Evolutionary conservation across 2,329 filamentous ascomycete species (phyloP), one percentile per base, ranked within the genome.

Genomic region (Chrysoporthe deuterocubensis): DNA sequence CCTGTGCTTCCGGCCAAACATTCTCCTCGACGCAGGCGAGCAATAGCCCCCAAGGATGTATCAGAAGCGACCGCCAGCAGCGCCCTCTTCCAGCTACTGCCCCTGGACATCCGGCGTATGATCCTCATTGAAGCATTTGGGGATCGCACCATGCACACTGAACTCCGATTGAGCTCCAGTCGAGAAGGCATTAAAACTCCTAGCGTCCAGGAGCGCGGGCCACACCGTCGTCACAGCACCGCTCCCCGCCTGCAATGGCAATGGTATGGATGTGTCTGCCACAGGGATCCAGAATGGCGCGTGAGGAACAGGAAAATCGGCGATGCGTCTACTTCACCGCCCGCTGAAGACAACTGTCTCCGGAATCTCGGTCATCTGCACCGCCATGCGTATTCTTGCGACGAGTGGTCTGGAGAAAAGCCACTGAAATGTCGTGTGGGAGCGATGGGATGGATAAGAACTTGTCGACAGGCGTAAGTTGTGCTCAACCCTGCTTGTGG

Each of bases 261-360:
- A n/a, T 67, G 61, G 54, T 67, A 67, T 18, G 62, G 65, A 34
- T 67, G 65, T 48, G 60, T 67, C 1, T 67, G 65, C 14, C 60
- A 59, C 21, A 52, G 65, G 42, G 52, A 67, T 7, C 65, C 65
- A 8, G 60, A 59, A 18, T 43, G 52, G 34, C 46, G 56, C 18
- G 43, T 64, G 44, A 48, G 56, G 54, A 26, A 57, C 16, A 44
- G 6, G 7, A 48, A 5, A 13, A 7, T 18, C 26, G 14, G 4
- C 9, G 16, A 50, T 3, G 16, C 46, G 2, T 5, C 57, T 9
- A 40, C 60, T 6, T 64, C 52, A 18, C 32, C 40, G 6, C 60
- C 65, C 1, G 26, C 8, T 3, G n/a, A 14, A 9, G 58, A 66
- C 11, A 13, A 21, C 16, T 66, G 65, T 50, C 48, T 63, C 21